phyloP scores from a whole-genome alignment of 1,284 basidiomycete species.

The Cutaneotrichosporon cutaneum region DNA sequence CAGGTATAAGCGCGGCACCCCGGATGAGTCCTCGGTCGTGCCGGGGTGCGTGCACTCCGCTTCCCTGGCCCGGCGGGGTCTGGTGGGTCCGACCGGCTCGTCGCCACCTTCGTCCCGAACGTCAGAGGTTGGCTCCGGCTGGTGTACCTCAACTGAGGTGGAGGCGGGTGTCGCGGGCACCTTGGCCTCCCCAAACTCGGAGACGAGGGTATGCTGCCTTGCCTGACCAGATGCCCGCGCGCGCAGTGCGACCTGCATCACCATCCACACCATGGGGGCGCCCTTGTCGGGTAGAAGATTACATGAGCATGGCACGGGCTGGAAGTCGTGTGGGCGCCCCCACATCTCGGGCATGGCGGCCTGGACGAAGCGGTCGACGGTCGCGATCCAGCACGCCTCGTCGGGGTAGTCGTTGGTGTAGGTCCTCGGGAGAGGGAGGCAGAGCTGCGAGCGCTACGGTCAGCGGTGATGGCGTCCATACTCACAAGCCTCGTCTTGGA shows the following conservation, averaged over 20 bases:
- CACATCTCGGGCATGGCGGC: background rate
- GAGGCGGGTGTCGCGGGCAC: no score
- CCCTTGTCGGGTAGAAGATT: no score
- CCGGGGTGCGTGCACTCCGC: no score
- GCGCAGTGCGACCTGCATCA: background rate
- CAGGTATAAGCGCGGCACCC: no score
- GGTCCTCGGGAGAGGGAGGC: background rate
- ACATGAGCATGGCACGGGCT: background rate
- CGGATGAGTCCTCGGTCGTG: no score
- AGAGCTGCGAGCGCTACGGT: background rate
- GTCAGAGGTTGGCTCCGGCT: no score
- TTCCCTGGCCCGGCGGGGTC: no score
- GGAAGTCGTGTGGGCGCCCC: background rate
- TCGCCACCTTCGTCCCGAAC: no score
- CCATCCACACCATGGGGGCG: background rate
- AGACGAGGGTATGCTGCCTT: background rate
- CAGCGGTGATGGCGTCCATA: background rate
- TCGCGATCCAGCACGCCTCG: background rate
- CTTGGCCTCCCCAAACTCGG: no score
- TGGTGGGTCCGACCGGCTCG: no score
- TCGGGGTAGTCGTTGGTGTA: background rate
- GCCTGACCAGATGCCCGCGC: background rate
- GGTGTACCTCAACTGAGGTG: no score
- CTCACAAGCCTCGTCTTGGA: background rate
- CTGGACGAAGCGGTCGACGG: background rate